Conservation (phyloP, 2,329 filamentous ascomycete genomes). For the Pseudocercospora macadamiae region DNA sequence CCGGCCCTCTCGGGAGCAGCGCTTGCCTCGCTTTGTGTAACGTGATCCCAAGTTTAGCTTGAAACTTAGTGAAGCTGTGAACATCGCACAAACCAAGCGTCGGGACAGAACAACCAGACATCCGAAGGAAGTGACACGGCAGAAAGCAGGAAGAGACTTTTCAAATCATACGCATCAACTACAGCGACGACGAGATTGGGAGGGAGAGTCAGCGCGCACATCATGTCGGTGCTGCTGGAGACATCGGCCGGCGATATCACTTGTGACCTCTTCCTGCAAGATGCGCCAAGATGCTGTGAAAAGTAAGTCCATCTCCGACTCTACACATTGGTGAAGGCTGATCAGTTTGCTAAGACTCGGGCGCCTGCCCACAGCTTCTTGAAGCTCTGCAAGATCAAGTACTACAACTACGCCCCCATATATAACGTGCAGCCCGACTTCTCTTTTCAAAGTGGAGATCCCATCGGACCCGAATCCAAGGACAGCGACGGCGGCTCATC, state of each 20-base stretch:
- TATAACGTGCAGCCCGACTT: conserved; percentile 93
- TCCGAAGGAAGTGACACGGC: no score
- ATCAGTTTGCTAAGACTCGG: conserved; percentile 58
- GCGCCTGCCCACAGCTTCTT: conserved; percentile 70
- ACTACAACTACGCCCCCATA: conserved; percentile 95
- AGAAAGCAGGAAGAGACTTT: no score
- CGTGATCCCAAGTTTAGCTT: neutral
- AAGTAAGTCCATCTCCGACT: conserved; percentile 68
- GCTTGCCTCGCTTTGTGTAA: neutral
- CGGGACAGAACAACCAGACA: no score
- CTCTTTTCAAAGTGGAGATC: conserved; percentile 94
- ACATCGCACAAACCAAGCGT: neutral
- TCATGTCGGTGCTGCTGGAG: conserved; percentile 91
- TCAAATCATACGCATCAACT: neutral
- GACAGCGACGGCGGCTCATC: conserved; percentile 91
- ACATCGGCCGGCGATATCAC: conserved; percentile 93
- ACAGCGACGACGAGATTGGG: neutral
- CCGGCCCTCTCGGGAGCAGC: no score
- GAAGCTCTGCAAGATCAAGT: conserved; percentile 98
- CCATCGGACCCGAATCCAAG: conserved; percentile 79
- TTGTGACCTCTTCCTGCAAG: conserved; percentile 86
- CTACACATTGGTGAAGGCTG: conserved; percentile 50
- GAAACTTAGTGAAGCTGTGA: neutral
- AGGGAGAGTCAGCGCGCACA: conserved; percentile 17
- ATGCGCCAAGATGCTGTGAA: conserved; percentile 88